Evolutionary conservation across 257 asterid genomes (phyloP).

Genomic region (Rauvolfia tetraphylla): DNA sequence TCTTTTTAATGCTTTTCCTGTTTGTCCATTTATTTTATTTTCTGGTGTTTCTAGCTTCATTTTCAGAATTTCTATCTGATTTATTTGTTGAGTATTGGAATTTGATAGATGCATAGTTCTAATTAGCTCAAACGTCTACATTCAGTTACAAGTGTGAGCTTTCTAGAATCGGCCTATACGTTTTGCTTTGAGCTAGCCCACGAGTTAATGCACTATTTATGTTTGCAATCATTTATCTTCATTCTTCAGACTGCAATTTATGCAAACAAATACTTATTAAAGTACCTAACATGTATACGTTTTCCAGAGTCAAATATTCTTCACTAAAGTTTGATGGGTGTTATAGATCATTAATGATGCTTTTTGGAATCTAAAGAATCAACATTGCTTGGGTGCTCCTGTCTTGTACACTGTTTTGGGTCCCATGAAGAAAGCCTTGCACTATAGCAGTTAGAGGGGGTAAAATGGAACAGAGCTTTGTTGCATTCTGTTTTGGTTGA

Average conservation of each 20-base stretch:
- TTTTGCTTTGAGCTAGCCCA: background rate
- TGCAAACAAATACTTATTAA: background rate
- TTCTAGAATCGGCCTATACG: background rate
- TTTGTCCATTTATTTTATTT: background rate
- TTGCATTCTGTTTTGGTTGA: background rate
- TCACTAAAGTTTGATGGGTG: background rate
- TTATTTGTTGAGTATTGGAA: background rate
- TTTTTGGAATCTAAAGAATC: background rate
- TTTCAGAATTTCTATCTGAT: background rate
- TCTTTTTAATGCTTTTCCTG: background rate
- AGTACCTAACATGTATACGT: background rate
- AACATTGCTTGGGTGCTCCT: background rate
- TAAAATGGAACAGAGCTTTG: background rate
- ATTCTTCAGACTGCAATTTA: background rate
- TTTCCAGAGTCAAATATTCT: background rate
- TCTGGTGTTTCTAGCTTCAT: background rate
- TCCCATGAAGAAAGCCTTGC: background rate
- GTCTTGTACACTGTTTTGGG: background rate
- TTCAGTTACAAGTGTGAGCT: background rate
- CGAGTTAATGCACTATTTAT: background rate
- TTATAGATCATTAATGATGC: too few relatives aligned
- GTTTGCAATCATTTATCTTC: background rate
- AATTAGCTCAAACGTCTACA: background rate
- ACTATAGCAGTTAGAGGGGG: background rate
- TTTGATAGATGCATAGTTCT: background rate